phyloP scores from a whole-genome alignment of 257 asterid genomes.

The Mentha longifolia region DNA sequence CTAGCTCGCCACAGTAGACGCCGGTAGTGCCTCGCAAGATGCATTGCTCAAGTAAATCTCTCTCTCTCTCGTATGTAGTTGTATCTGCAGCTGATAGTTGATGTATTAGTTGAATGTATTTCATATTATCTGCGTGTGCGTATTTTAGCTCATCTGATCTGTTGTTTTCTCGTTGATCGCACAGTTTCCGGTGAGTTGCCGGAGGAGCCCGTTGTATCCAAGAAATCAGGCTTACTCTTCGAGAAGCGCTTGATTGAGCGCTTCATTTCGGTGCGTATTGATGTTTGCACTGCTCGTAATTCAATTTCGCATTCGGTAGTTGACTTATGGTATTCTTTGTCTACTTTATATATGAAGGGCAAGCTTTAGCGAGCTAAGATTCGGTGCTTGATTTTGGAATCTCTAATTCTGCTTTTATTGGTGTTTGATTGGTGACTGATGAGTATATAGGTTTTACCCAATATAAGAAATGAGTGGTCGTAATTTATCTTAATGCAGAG shows the following conservation, averaged over 20 bases:
- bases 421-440: not conserved
- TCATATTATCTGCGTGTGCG: not conserved
- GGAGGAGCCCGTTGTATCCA: conserved; percentile 96
- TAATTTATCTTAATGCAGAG: not conserved
- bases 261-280: conserved; percentile 64
- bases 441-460: not conserved
- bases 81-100: not conserved
- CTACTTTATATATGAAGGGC: not conserved
- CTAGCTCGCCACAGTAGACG: not conserved
- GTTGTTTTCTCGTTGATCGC: conserved; percentile 13
- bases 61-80: conserved; percentile 10
- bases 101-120: not conserved
- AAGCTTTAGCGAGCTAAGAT: not conserved
- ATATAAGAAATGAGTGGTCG: not conserved
- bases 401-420: not conserved
- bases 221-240: conserved; percentile 72
- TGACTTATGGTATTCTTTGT: not conserved
- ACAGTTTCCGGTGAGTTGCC: conserved; percentile 99
- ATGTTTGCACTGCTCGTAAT: not conserved
- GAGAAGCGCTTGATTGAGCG: conserved; percentile 93
- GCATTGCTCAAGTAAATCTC: conserved; percentile 82
- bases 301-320: not conserved
- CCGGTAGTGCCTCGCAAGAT: conserved; percentile 28
- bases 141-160: not conserved
- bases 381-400: not conserved